Evolutionary conservation across 768 basidiomycete genomes (phyloP), one percentile per base, ranked within the genome.

Genomic region (Lactifluus volemus): DNA sequence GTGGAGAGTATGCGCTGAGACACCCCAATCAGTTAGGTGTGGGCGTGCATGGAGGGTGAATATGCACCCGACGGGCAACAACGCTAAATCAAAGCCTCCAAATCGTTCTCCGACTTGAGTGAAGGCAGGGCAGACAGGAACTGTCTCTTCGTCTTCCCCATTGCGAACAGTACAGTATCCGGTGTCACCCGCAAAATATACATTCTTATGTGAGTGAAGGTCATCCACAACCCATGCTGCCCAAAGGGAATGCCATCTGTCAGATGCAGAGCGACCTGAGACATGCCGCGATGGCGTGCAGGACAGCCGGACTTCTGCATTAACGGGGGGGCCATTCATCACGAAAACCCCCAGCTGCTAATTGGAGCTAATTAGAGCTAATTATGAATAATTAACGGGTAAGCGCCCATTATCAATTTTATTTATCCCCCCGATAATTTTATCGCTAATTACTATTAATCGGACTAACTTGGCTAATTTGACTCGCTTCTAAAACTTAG

Each of bases 141-240:
- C 75, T 14, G 72, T 70, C 1, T 79, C 70, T 78, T 82, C 64
- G 76, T 79, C 70, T 56, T 80, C 75, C 0, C 76, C 78, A 61
- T 73, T 74, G 49, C 62, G 61, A 15, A 83, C 82, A 0, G 77
- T 64, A 19, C 81, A 73, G 68, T 84, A 82, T 11, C 81, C 86
- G 1, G 86, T 90, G 69, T 88, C 88, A 12, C 88, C 88, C 5
- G 75, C 85, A 68, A 89, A 89, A 67, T 74, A 85, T 17, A 82
- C 71, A 54, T 81, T 81, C 75, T 77, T 77, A 11, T 77, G 70
- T 69, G 11, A 72, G 68, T 4, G 69, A 25, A 83, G 79, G 67
- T 81, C 76, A 66, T 83, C 79, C 30, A 88, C 70, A 45, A 75
- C 80, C 86, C 86, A 89, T 41, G 80, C 79, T 0, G 81, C 77